These are phyloP conservation scores for Neospora caninum DNA, from an alignment of 169 alveolate species.

Conservation along the genomic window DNA sequence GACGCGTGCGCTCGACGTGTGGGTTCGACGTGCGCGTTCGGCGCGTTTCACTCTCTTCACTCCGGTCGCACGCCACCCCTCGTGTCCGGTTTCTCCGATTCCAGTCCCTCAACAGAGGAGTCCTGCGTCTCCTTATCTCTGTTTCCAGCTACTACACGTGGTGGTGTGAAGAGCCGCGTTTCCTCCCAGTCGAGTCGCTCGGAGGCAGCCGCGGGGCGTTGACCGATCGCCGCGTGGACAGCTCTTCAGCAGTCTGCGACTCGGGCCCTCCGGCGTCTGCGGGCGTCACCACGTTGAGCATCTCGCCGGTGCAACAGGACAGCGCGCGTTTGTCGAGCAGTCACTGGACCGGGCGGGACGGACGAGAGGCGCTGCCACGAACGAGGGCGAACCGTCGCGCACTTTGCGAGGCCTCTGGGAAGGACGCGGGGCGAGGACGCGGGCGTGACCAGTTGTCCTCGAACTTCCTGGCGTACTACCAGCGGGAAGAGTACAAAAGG, in stretches of 20 bases:
- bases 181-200: constrained; percentile 81
- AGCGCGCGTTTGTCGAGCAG: not conserved
- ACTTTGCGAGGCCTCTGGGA: too few species aligned
- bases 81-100: too few species aligned
- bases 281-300: not conserved
- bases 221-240: not conserved
- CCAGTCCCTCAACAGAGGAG: too few species aligned
- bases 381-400: not conserved
- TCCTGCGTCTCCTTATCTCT: not conserved
- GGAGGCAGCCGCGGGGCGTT: constrained; percentile 69
- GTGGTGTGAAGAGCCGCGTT: constrained; percentile 94
- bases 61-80: too few species aligned
- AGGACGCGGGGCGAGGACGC: too few species aligned
- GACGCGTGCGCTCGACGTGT: too few species aligned
- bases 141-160: constrained; percentile 83
- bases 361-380: not conserved
- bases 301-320: not conserved
- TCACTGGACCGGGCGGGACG: not conserved
- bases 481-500: too few species aligned
- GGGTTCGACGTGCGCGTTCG: too few species aligned
- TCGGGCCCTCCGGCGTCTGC: not conserved
- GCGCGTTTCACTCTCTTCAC: too few species aligned
- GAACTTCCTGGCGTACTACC: too few species aligned
- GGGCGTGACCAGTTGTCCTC: too few species aligned
- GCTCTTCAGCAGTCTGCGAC: not conserved